These are phyloP conservation scores for Immersiella caudata DNA, from an alignment of 495 filamentous ascomycete genomes.

Conservation along the genomic window DNA sequence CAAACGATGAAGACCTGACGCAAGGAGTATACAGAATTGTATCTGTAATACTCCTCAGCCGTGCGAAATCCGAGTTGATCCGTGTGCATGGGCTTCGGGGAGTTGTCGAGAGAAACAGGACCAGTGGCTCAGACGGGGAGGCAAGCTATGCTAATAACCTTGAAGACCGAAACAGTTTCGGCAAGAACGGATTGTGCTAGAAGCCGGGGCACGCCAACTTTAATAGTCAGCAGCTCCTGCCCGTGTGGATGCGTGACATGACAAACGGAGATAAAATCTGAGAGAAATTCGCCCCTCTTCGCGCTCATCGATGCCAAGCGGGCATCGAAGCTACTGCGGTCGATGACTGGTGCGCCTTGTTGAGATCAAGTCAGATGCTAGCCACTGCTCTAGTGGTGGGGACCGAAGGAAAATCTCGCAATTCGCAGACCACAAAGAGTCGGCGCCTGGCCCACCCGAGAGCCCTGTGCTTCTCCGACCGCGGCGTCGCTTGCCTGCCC, in stretches of 20 bases:
- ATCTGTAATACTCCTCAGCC: slow-evolving; percentile 65
- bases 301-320: slow-evolving; percentile 9
- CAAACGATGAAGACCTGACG: slow-evolving; percentile 53
- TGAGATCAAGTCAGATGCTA: background rate
- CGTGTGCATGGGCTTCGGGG: slow-evolving; percentile 34
- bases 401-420: slow-evolving; percentile 19
- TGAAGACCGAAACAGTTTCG: background rate
- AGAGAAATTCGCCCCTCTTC: slow-evolving; percentile 13
- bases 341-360: slow-evolving; percentile 16
- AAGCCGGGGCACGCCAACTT: background rate
- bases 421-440: slow-evolving; percentile 13
- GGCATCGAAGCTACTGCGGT: slow-evolving; percentile 2
- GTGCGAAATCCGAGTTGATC: slow-evolving; percentile 45
- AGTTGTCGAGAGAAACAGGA: background rate
- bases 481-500: slow-evolving; percentile 13
- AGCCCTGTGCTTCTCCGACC: slow-evolving; percentile 16
- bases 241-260: slow-evolving; percentile 15
- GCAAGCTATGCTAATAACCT: background rate
- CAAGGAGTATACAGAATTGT: slow-evolving; percentile 63
- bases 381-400: slow-evolving; percentile 6
- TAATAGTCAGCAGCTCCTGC: slow-evolving; percentile 12
- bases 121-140: slow-evolving; percentile 1
- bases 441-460: slow-evolving; percentile 3
- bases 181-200: background rate
- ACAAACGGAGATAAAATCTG: background rate